phyloP scores from a whole-genome alignment of 352 stramenopile genomes.

The Globisporangium megalacanthum region DNA sequence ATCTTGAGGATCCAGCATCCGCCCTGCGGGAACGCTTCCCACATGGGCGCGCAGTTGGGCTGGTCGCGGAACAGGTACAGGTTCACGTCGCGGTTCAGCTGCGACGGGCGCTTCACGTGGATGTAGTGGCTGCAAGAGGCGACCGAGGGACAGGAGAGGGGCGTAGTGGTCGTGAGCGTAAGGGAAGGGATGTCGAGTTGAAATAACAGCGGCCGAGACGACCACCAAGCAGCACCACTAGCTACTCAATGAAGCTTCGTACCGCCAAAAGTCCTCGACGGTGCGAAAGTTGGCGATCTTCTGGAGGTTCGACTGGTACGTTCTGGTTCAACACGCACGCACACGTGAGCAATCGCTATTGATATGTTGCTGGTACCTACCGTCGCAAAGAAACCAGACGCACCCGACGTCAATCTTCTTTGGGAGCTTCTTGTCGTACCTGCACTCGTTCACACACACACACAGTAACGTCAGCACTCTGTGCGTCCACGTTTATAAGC shows the following conservation, averaged over 20 bases:
- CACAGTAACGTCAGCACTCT: neutral
- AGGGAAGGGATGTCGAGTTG: neutral
- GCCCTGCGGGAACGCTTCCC: slow-evolving; percentile 89
- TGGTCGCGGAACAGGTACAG: slow-evolving; percentile 91
- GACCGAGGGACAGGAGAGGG: too few relatives aligned
- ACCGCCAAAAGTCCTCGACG: slow-evolving; percentile 92
- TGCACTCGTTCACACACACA: slow-evolving; percentile 19
- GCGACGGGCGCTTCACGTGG: slow-evolving; percentile 91
- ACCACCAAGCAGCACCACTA: neutral
- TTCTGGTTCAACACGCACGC: slow-evolving; percentile 20
- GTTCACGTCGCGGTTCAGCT: slow-evolving; percentile 90
- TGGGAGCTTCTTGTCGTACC: slow-evolving; percentile 93
- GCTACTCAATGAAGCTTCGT: neutral
- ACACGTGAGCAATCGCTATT: slow-evolving; percentile 2
- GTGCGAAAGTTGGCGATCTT: slow-evolving; percentile 89
- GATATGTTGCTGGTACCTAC: neutral
- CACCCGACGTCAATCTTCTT: slow-evolving; percentile 88
- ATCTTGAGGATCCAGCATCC: slow-evolving; percentile 95
- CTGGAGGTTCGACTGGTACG: slow-evolving; percentile 77
- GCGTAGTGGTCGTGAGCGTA: neutral
- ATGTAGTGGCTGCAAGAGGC: slow-evolving; percentile 72
- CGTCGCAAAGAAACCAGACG: slow-evolving; percentile 6
- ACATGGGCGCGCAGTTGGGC: slow-evolving; percentile 86
- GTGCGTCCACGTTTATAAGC: neutral
- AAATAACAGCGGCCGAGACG: neutral